These are phyloP conservation scores for Claviceps humidiphila DNA, from an alignment of 2,329 filamentous ascomycete genomes.

Conservation along the genomic window DNA sequence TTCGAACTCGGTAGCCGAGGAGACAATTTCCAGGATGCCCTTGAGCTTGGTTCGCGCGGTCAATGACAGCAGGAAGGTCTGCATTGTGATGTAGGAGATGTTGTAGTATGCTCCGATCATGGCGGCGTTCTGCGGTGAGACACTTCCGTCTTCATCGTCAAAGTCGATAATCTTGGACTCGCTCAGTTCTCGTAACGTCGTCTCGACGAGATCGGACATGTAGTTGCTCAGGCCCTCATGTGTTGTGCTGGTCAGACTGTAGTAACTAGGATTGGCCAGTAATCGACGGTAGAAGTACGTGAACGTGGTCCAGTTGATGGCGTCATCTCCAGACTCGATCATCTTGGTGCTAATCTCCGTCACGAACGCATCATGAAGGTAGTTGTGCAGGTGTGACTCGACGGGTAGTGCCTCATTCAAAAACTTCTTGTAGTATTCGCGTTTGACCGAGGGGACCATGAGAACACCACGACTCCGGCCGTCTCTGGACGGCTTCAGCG, in stretches of 20 bases:
- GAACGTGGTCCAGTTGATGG: constrained; percentile 96
- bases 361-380: constrained; percentile 90
- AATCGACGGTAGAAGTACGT: constrained; percentile 96
- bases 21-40: constrained; percentile 91
- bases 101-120: constrained; percentile 99
- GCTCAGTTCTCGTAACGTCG: constrained; percentile 74
- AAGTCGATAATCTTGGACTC: constrained; percentile 94
- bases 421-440: constrained; percentile 98
- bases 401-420: constrained; percentile 90
- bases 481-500: constrained; percentile 65
- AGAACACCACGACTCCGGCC: constrained; percentile 80
- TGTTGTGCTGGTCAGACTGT: constrained; percentile 75
- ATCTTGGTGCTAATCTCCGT: constrained; percentile 95
- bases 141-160: constrained; percentile 83
- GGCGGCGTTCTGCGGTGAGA: constrained; percentile 82
- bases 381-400: constrained; percentile 84
- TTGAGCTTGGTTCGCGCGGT: constrained; percentile 86
- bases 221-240: constrained; percentile 90
- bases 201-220: constrained; percentile 88
- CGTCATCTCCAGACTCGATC: constrained; percentile 89
- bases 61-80: constrained; percentile 89
- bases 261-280: constrained; percentile 92
- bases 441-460: constrained; percentile 88
- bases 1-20: constrained; percentile 93
- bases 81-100: constrained; percentile 98